phyloP scores from a whole-genome alignment of 2,329 filamentous ascomycete species.

The Tolypocladium paradoxum region DNA sequence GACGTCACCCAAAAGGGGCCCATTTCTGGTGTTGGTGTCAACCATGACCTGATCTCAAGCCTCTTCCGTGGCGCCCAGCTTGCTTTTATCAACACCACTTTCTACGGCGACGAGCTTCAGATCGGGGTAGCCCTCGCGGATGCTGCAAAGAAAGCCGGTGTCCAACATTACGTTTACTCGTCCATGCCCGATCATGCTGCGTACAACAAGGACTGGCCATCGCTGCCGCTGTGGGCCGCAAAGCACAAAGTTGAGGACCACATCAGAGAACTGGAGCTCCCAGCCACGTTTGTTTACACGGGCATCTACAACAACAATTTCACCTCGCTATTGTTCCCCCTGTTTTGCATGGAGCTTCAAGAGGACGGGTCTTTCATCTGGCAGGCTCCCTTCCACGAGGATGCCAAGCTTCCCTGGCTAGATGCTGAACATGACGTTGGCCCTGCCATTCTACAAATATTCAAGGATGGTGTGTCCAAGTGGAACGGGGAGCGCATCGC shows the following conservation, averaged over 20 bases:
- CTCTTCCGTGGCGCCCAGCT: slow-evolving; percentile 78
- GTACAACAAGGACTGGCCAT: slow-evolving; percentile 67
- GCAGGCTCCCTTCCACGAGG: slow-evolving; percentile 87
- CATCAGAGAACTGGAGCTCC: slow-evolving; percentile 68
- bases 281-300: slow-evolving; percentile 87
- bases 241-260: slow-evolving; percentile 94
- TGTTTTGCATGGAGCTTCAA: slow-evolving; percentile 91
- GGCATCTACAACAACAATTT: slow-evolving; percentile 99
- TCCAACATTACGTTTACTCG: slow-evolving; percentile 91
- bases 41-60: slow-evolving; percentile 59
- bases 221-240: slow-evolving; percentile 79
- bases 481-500: slow-evolving; percentile 76
- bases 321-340: slow-evolving; percentile 79
- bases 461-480: slow-evolving; percentile 81
- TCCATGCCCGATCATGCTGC: slow-evolving; percentile 92
- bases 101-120: slow-evolving; percentile 86
- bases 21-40: slow-evolving; percentile 56
- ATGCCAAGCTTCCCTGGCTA: slow-evolving; percentile 84
- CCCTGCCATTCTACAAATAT: slow-evolving; percentile 81
- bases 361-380: slow-evolving; percentile 78
- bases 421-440: slow-evolving; percentile 96
- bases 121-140: slow-evolving; percentile 85
- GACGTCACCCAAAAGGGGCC: slow-evolving; percentile 59
- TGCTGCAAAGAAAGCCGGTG: slow-evolving; percentile 71
- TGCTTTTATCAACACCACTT: slow-evolving; percentile 96